Conservation (phyloP, 495 filamentous ascomycete species). For the Rusavskia elegans region DNA sequence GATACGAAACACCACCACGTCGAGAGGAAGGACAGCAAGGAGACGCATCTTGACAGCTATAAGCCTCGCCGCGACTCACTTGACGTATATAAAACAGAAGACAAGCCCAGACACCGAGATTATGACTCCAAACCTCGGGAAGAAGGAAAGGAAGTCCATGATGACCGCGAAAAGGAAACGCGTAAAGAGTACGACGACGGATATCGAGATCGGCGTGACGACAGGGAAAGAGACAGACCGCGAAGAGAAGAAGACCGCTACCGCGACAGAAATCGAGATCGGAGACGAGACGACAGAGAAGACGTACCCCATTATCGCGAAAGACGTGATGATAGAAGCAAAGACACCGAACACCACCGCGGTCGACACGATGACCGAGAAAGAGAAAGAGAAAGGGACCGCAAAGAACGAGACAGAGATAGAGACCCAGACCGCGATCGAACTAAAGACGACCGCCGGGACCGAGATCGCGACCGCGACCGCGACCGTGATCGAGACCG, state of each 20-base stretch:
- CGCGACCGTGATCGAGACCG: slow-evolving; percentile 14
- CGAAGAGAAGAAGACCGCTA: background rate
- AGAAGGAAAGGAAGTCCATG: slow-evolving; percentile 11
- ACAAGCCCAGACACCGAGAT: background rate
- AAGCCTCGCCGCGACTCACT: background rate
- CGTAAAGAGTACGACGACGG: slow-evolving; percentile 14
- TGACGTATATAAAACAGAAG: background rate
- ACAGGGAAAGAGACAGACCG: slow-evolving; percentile 8
- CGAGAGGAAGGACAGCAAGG: slow-evolving; percentile 7
- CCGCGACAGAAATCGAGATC: too few relatives aligned
- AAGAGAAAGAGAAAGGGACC: too few relatives aligned
- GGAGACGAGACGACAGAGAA: slow-evolving; percentile 8
- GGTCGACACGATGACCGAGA: too few relatives aligned
- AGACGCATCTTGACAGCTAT: background rate
- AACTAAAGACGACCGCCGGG: too few relatives aligned
- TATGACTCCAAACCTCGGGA: background rate
- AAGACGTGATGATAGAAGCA: background rate
- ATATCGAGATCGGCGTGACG: slow-evolving; percentile 20
- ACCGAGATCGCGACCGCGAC: background rate
- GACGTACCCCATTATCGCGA: background rate
- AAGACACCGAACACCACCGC: too few relatives aligned
- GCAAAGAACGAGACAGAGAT: too few relatives aligned
- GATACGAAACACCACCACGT: background rate
- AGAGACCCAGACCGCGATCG: too few relatives aligned
- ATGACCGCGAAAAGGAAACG: background rate